Conservation (phyloP, 1,284 basidiomycete species). For the Anthracocystis setariae region DNA sequence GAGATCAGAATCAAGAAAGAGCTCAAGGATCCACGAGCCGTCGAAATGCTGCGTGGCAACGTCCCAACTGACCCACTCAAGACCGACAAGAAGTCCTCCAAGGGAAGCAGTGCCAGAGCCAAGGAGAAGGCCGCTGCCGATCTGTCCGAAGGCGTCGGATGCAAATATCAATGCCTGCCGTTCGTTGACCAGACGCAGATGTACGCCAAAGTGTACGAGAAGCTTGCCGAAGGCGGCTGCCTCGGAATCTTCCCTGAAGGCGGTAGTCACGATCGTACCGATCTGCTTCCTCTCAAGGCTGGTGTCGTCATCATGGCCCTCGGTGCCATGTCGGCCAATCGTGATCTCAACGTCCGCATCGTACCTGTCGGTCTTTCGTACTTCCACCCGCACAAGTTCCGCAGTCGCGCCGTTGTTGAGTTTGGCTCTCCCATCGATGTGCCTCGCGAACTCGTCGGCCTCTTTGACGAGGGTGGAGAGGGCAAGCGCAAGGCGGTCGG, state of each 20-base stretch:
- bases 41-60: conserved; percentile 62
- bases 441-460: conserved; percentile 82
- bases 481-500: conserved; percentile 91
- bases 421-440: conserved; percentile 93
- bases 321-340: conserved; percentile 67
- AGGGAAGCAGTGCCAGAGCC: conserved; percentile 9
- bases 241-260: conserved; percentile 70
- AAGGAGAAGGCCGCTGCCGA: conserved; percentile 30
- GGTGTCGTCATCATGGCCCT: conserved; percentile 68
- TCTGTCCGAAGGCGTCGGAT: conserved; percentile 31
- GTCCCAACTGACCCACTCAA: conserved; percentile 29
- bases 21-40: conserved; percentile 71
- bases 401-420: conserved; percentile 79
- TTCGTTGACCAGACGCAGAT: conserved; percentile 89
- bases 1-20: conserved; percentile 82
- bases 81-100: conserved; percentile 23
- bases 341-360: conserved; percentile 62
- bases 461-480: conserved; percentile 88
- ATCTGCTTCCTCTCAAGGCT: conserved; percentile 66
- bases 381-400: conserved; percentile 68
- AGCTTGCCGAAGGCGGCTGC: conserved; percentile 84
- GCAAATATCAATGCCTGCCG: conserved; percentile 63
- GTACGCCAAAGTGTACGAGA: conserved; percentile 92
- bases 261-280: conserved; percentile 67
- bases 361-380: conserved; percentile 67